These are phyloP conservation scores for Podila minutissima DNA, from an alignment of 192 early-diverging fungal species.

Conservation along the genomic window DNA sequence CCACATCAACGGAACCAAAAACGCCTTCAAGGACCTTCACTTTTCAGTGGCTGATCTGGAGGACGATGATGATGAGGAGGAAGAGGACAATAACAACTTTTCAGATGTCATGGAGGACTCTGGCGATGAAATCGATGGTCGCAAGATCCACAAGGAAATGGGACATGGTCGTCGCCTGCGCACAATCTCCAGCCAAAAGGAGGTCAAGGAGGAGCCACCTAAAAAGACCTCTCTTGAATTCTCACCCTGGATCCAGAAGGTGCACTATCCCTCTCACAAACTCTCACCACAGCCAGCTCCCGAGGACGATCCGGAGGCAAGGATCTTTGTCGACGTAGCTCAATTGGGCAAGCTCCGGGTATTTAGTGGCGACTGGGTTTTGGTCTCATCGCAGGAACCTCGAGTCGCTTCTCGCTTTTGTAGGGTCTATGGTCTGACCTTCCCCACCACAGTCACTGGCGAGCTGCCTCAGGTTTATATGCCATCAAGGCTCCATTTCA, in stretches of 20 bases:
- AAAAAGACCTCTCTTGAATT: slow-evolving; percentile 31
- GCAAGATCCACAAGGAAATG: slow-evolving; percentile 34
- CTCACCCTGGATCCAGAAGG: slow-evolving; percentile 43
- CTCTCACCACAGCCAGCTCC: slow-evolving; percentile 59
- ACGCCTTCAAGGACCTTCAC: slow-evolving; percentile 43
- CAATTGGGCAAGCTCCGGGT: slow-evolving; percentile 59
- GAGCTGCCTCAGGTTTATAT: slow-evolving; percentile 55
- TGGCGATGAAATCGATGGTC: slow-evolving; percentile 49
- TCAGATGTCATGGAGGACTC: slow-evolving; percentile 45
- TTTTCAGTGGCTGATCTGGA: slow-evolving; percentile 46
- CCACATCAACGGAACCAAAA: slow-evolving; percentile 22
- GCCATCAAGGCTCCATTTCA: slow-evolving; percentile 66
- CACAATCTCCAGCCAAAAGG: slow-evolving; percentile 11
- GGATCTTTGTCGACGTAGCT: slow-evolving; percentile 62
- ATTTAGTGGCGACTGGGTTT: slow-evolving; percentile 71
- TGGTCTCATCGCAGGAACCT: slow-evolving; percentile 25
- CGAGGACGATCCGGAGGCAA: slow-evolving; percentile 61
- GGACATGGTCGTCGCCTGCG: slow-evolving; percentile 20
- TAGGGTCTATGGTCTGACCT: slow-evolving; percentile 41
- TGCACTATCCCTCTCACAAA: slow-evolving; percentile 51
- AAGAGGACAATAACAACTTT: slow-evolving; percentile 44
- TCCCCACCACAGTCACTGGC: slow-evolving; percentile 3
- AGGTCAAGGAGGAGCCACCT: slow-evolving; percentile 5
- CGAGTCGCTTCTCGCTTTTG: slow-evolving; percentile 25
- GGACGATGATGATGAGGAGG: slow-evolving; percentile 44